phyloP scores from a whole-genome alignment of 2,329 filamentous ascomycete genomes.

The Apiospora rasikravindrae region DNA sequence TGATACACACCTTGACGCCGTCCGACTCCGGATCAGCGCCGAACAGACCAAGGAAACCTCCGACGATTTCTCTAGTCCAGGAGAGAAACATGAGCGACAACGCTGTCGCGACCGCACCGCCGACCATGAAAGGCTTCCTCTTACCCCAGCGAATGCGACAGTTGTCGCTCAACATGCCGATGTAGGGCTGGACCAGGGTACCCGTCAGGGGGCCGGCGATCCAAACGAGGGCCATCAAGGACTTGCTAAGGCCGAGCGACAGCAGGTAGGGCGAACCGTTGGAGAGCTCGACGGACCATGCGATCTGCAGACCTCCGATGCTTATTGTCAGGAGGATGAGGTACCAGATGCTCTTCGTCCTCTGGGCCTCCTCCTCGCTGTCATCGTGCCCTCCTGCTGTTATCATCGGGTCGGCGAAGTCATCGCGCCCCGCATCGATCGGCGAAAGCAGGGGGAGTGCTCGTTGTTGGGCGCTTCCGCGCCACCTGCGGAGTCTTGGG shows the following conservation, averaged over 20 bases:
- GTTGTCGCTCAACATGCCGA: conserved; percentile 81
- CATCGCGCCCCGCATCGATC: conserved; percentile 41
- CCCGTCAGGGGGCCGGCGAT: conserved; percentile 82
- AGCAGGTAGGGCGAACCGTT: conserved; percentile 87
- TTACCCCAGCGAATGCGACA: conserved; percentile 78
- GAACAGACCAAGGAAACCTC: conserved; percentile 70
- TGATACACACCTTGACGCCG: conserved; percentile 68
- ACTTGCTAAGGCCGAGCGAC: conserved; percentile 82
- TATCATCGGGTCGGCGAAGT: conserved; percentile 28
- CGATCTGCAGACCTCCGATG: conserved; percentile 88
- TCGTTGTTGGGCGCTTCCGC: conserved; percentile 42
- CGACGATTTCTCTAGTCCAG: conserved; percentile 76
- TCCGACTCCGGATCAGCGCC: conserved; percentile 70
- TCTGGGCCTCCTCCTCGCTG: conserved; percentile 56
- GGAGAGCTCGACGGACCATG: conserved; percentile 94
- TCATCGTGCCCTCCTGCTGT: conserved; percentile 37
- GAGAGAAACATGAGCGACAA: conserved; percentile 71
- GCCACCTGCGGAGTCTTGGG: conserved; percentile 29
- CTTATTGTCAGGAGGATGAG: conserved; percentile 84
- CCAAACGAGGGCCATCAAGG: conserved; percentile 83
- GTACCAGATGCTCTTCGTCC: conserved; percentile 84
- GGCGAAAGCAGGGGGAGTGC: conserved; percentile 55
- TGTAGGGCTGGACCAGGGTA: conserved; percentile 79
- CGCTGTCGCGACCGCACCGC: conserved; percentile 70
- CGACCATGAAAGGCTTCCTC: conserved; percentile 81